A percentile compares a stretch with the other conserved stretches of the same genome.
These are phyloP conservation scores for Phialophora expanda DNA, from an alignment of 2,329 filamentous ascomycete genomes.

Conservation along the genomic window DNA sequence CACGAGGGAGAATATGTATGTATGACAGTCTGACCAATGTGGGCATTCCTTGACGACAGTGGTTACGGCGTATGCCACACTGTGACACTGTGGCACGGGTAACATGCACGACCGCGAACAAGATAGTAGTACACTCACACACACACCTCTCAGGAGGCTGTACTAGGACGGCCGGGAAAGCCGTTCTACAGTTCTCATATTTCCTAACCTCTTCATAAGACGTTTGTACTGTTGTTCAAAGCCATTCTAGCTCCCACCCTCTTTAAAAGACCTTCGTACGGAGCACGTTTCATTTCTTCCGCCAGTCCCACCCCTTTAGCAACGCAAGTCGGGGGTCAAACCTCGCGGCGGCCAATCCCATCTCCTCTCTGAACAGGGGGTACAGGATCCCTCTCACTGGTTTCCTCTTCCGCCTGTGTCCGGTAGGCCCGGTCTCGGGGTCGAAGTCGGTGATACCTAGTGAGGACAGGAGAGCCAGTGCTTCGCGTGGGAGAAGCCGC, in stretches of 20 bases:
- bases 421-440: background rate
- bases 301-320: constrained; percentile 27
- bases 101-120: background rate
- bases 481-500: constrained; percentile 21
- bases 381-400: constrained; percentile 11
- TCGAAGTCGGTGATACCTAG: constrained; percentile 11
- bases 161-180: too few relatives aligned
- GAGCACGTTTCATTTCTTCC: constrained; percentile 15
- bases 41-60: too few relatives aligned
- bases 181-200: too few relatives aligned
- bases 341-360: constrained; percentile 26
- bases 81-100: too few relatives aligned
- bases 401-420: constrained; percentile 5
- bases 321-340: constrained; percentile 31
- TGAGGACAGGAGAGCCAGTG: constrained; percentile 8
- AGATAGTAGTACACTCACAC: too few relatives aligned
- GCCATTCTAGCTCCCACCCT: background rate
- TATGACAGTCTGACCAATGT: too few relatives aligned
- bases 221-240: background rate
- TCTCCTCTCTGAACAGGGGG: constrained; percentile 29
- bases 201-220: too few relatives aligned
- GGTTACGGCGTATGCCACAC: too few relatives aligned
- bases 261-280: background rate
- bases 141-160: too few relatives aligned
- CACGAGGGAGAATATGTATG: too few relatives aligned